Evolutionary conservation across 23 red algal genomes (phyloP).

Genomic region (Chondrus crispus): DNA sequence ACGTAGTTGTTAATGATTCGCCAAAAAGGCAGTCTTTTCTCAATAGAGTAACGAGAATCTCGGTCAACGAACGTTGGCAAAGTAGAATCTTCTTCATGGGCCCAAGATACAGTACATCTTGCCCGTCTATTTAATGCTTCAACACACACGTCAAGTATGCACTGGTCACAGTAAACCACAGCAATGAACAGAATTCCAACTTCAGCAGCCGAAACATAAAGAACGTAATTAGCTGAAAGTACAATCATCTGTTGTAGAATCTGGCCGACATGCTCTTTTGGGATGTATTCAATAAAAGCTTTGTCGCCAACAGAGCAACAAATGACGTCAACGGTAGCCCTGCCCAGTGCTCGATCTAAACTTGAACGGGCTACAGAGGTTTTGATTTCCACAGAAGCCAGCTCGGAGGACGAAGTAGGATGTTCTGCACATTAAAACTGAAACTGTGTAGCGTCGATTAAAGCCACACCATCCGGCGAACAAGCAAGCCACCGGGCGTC

Average conservation of each 20-base stretch:
- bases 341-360: neutral
- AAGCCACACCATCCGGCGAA: neutral
- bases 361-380: neutral
- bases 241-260: slow-evolving; percentile 9
- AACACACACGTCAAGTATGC: neutral
- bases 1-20: too few species aligned
- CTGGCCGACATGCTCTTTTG: slow-evolving; percentile 5
- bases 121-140: neutral
- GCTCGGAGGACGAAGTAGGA: neutral
- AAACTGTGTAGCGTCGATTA: neutral
- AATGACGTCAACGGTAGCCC: neutral
- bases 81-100: slow-evolving; percentile 9
- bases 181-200: neutral
- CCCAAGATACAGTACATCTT: neutral
- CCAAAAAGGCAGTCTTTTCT: too few species aligned
- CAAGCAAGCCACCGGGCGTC: neutral
- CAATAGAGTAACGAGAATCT: too few species aligned
- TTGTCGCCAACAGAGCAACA: neutral
- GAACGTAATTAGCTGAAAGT: neutral
- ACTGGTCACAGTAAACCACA: neutral
- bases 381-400: slow-evolving; percentile 16
- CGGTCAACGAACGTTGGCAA: too few species aligned
- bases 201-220: slow-evolving; percentile 1
- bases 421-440: neutral
- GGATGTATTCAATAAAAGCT: neutral